Evolutionary conservation across 2,329 filamentous ascomycete genomes (phyloP).

Genomic region (Ophiosphaerella herpotricha): DNA sequence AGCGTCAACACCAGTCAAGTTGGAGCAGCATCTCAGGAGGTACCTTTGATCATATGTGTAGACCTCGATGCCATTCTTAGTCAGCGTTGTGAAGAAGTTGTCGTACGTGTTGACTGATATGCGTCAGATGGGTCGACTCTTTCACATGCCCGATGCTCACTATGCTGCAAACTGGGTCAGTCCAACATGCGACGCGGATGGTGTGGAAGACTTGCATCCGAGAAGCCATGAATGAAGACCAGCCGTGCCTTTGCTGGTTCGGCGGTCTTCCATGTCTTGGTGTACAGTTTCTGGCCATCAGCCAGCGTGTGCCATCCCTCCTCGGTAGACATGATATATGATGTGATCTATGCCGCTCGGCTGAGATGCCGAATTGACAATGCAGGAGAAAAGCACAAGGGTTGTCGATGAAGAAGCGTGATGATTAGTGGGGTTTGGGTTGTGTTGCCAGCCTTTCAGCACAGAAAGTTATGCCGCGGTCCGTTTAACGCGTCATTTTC

Average conservation of each 20-base stretch:
- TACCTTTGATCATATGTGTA: slow-evolving; percentile 76
- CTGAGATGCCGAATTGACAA: not conserved
- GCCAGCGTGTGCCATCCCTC: slow-evolving; percentile 58
- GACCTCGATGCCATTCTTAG: slow-evolving; percentile 72
- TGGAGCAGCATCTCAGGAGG: slow-evolving; percentile 26
- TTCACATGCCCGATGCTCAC: slow-evolving; percentile 4
- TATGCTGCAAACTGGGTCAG: slow-evolving; percentile 8
- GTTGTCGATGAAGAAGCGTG: not conserved
- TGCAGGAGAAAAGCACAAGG: not conserved
- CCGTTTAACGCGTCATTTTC: too few relatives aligned
- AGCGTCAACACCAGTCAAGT: slow-evolving; percentile 11
- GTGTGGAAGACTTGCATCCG: slow-evolving; percentile 55
- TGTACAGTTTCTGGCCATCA: slow-evolving; percentile 62
- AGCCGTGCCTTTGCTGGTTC: slow-evolving; percentile 69
- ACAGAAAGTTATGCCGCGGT: too few relatives aligned
- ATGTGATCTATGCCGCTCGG: not conserved
- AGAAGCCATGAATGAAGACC: slow-evolving; percentile 87
- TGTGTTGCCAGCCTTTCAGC: too few relatives aligned
- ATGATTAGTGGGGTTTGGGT: too few relatives aligned
- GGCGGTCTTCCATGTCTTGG: slow-evolving; percentile 66
- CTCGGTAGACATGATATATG: slow-evolving; percentile 46
- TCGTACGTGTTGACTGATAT: slow-evolving; percentile 70
- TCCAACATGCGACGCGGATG: not conserved
- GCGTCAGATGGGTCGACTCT: slow-evolving; percentile 18
- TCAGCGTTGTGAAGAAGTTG: slow-evolving; percentile 72